Base-by-base conservation (phyloP, 2,329 filamentous ascomycete genomes). In the Epichloe uncinata region DNA sequence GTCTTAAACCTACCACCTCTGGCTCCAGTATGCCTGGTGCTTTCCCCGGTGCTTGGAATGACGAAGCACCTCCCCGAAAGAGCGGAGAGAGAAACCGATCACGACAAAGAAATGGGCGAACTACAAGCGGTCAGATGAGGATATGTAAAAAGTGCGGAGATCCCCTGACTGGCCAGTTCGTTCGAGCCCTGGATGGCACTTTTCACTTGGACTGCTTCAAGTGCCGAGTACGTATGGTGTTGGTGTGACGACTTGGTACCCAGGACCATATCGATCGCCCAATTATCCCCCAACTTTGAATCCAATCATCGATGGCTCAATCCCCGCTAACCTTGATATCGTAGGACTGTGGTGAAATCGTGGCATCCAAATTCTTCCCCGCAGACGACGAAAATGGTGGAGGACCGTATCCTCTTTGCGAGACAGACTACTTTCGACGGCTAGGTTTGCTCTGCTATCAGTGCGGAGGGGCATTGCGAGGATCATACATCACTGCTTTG, bases 171-270 rank as follows among this genome's bases (percentile, higher is more conserved):
- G 93, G 93, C 42, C 93, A 98, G 68, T 98, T 97, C 65, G 93
- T 98, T 56, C 81, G 93, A 60, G 93, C 93, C 43, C 71, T 98
- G 50, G 88, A 90, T 49, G 90, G 89, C 51, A 97, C 91, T 48
- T 98, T 88, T 66, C 93, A 98, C 72, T 72, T 98, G 57, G 91
- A 98, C 67, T 98, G 93, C 74, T 98, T 98, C 70, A 94, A 88
- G 65, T 98, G 93, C 68, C 81, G 88, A 70, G 91, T 96, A 78
- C 71, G 82, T 52, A 47, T 42, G 34, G 5, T 46, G 20, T 26
- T 42, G 34, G 5, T 46, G 20, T 26, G 1, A 18, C 37, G 34
- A 22, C n/a, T 33, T 34, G 8, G 5, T 12, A 11, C 38, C n/a
- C n/a, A 18, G 9, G n/a, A 20, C 38, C 16, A 18, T 12, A 41